Conservation (phyloP, 2,329 filamentous ascomycete species). For the Zarea fungicola region DNA sequence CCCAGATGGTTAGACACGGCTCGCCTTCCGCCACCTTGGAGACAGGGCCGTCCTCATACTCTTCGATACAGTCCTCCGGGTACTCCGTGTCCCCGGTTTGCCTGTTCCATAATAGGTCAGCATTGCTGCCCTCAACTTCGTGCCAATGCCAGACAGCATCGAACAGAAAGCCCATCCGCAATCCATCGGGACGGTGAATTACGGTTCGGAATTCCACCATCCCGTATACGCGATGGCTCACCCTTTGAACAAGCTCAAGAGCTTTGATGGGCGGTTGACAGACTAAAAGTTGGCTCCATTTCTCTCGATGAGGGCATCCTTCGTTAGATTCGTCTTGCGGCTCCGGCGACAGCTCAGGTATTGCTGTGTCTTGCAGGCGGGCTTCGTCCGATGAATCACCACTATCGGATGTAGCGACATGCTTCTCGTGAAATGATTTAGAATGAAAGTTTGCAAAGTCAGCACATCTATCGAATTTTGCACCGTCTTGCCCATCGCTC, state of each 20-base stretch:
- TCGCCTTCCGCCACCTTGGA: neutral
- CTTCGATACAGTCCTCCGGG: too few species aligned
- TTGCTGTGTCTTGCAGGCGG: too few species aligned
- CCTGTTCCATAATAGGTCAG: neutral
- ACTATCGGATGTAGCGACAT: too few species aligned
- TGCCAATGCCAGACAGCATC: neutral
- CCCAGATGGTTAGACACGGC: neutral
- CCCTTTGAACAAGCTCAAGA: neutral
- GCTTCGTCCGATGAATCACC: too few species aligned
- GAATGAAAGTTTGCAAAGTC: neutral
- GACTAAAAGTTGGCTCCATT: neutral
- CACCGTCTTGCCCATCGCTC: neutral
- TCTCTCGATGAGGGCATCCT: neutral
- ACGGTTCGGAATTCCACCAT: neutral
- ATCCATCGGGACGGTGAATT: neutral
- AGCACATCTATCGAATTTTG: neutral
- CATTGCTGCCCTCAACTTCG: neutral
- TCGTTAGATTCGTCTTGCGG: too few species aligned
- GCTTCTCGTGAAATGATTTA: neutral
- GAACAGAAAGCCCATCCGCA: conserved; percentile 3
- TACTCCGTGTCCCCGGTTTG: neutral
- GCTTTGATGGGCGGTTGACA: neutral
- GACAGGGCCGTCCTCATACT: neutral
- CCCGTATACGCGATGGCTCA: neutral
- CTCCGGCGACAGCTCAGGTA: too few species aligned